Base-by-base conservation (phyloP, 495 filamentous ascomycete species). In the Aspergillus baeticus region DNA sequence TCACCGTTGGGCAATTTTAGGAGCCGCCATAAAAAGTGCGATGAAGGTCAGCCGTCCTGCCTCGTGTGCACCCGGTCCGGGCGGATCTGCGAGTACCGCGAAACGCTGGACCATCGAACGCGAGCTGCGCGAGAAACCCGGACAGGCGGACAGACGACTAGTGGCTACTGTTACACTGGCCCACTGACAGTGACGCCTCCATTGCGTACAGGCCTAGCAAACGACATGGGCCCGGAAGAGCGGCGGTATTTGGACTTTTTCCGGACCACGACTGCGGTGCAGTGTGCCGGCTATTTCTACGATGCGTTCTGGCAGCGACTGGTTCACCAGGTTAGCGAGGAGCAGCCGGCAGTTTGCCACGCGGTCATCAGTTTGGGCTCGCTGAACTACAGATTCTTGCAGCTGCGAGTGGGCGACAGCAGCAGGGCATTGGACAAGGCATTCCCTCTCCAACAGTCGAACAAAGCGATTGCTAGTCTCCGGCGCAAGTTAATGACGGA, bases 241-340 rank as follows among this genome's bases (percentile, higher is more conserved):
- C 61, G 51, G 1, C 58, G 33, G 15, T 57, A 56, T 39, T 42
- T 67, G 8, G 56, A 59, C 33, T 63, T 57, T 45, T 61, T 67
- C 35, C 54, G 48, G 8, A 31, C 23, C 2, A 50, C 29, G 64
- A 54, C 74, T 65, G 73, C 71, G 10, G 71, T 72, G 26, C 73
- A 69, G 46, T 67, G 76, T 15, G 78, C 76, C 2, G 74, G 69
- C 26, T 73, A 69, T 42, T 68, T 75, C 49, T 69, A 76, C 46
- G 66, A 71, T 29, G 65, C 69, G 51, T 81, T 83, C 51, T 82
- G 78, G 80, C 65, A 77, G 10, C 72, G 75, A 22, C 57, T 83
- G n/a, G 72, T 81, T 4, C 71, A 79, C 35, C 78, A 81, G 58
- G 73, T 75, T 36, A 73, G 73, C 60, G 75, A 78, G 50, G 61